These are phyloP conservation scores for Schwanniomyces sp. DNA, from an alignment of 805 yeast genomes.

Conservation along the genomic window DNA sequence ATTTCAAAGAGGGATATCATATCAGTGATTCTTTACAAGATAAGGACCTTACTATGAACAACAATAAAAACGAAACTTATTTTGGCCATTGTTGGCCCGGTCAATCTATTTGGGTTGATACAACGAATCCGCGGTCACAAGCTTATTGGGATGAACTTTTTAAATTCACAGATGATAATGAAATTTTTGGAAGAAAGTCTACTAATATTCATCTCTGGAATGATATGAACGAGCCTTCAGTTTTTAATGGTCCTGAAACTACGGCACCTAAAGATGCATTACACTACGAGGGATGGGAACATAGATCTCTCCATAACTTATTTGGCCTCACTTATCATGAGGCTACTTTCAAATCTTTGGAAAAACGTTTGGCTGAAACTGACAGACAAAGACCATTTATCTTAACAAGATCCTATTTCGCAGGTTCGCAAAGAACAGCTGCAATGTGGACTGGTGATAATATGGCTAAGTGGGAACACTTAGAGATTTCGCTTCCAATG, in stretches of 20 bases:
- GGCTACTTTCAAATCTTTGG: constrained; percentile 69
- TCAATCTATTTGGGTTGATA: constrained; percentile 89
- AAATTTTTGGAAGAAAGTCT: constrained; percentile 46
- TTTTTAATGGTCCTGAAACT: constrained; percentile 94
- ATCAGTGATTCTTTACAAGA: constrained; percentile 55
- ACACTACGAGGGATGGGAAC: constrained; percentile 83
- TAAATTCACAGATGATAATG: constrained; percentile 39
- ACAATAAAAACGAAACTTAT: constrained; percentile 50
- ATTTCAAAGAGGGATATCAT: constrained; percentile 69
- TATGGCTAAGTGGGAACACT: constrained; percentile 87
- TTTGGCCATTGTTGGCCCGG: constrained; percentile 99
- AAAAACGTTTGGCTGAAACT: constrained; percentile 44
- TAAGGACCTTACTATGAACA: constrained; percentile 45
- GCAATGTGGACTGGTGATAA: constrained; percentile 99
- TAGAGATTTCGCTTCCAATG: constrained; percentile 84
- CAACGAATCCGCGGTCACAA: constrained; percentile 64
- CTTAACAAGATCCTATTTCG: constrained; percentile 79
- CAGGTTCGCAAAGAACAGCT: constrained; percentile 89
- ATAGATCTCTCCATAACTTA: constrained; percentile 85
- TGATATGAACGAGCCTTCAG: constrained; percentile 97
- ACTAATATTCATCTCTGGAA: constrained; percentile 87
- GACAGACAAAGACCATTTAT: constrained; percentile 75
- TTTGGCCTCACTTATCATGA: constrained; percentile 81
- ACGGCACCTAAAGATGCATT: constrained; percentile 78
- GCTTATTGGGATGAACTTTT: constrained; percentile 61